Base-by-base conservation (phyloP, 345 rosid genomes). In the Eucalyptus cladocalyx region DNA sequence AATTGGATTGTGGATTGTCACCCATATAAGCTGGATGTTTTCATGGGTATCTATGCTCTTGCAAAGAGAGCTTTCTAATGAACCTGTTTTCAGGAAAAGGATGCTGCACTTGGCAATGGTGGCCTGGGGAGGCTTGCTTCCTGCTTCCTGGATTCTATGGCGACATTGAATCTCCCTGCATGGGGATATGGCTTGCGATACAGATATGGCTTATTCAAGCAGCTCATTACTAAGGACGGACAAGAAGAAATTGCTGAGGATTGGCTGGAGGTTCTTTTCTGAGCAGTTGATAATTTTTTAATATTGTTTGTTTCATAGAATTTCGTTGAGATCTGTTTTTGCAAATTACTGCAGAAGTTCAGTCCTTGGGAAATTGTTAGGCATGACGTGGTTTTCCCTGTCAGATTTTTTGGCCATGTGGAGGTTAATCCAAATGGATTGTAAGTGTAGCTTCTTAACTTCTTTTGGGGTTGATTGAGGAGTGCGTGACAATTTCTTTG, bases 151-250 rank as follows among this genome's bases (percentile, higher is more conserved):
- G 99, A 97, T 89, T 97, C 99, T 19, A 96, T 97, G 99, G 99
- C 99, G 8, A 97, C 99, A 13, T 88, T 97, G 40, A 97, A 96
- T 93, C 93, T 97, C 93, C 99, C 99, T 92, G 98, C 99, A 69
- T 97, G 98, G 99, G 99, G 99, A 6, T 97, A 97, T 89, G 99
- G 99, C 47, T 93, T 97, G 92, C 96, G 99, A 93, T 97, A 97
- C 92, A 95, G 92, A 92, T 95, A 97, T 92, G 99, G 99, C 76
- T 93, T 97, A 86, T 97, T 97, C 92, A 97, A 97, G 93, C 99
- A 98, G 94, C 90, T 87, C 43, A 95, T 98, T 86, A 92, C 98
- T 88, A 94, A 93, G 94, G 97, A 94, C 87, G 99, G 99, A 80
- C 99, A 98, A 90, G 97, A 98, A 92, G 99, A 98, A 94, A 69